These are phyloP conservation scores for Sarocladium kiliense DNA, from an alignment of 2,329 filamentous ascomycete species.

Conservation along the genomic window DNA sequence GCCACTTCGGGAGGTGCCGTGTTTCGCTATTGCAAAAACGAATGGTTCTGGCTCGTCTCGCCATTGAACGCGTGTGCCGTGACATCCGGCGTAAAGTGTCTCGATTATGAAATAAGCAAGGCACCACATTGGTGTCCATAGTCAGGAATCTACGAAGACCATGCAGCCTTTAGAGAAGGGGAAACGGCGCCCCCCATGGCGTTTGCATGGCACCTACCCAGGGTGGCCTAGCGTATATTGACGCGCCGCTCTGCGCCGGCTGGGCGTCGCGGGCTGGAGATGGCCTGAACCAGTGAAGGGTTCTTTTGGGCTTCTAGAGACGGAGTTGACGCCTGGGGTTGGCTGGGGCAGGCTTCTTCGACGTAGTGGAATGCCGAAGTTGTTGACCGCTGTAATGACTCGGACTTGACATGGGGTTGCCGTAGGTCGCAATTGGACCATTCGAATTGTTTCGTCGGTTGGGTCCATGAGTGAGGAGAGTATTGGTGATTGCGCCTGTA, in stretches of 20 bases:
- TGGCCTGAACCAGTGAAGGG: neutral
- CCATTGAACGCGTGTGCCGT: neutral
- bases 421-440: no score
- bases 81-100: neutral
- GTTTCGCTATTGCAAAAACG: neutral
- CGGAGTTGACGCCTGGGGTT: neutral
- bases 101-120: no score
- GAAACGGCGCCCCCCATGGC: neutral
- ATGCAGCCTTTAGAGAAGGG: neutral
- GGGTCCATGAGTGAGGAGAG: no score
- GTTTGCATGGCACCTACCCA: conserved; percentile 5
- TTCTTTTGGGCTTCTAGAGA: conserved; percentile 10
- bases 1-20: neutral
- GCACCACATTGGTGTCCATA: neutral
- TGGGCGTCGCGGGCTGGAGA: neutral
- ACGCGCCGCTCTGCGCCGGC: conserved; percentile 5
- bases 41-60: neutral
- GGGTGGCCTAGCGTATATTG: neutral
- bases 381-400: no score
- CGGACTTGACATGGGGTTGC: no score
- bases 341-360: no score
- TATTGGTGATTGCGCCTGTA: no score
- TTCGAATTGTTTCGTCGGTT: no score
- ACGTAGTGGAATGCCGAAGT: no score
- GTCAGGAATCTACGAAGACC: neutral